These are phyloP conservation scores for Trichopus zeylanicus DNA, from an alignment of 116 monocot species.

Conservation along the genomic window DNA sequence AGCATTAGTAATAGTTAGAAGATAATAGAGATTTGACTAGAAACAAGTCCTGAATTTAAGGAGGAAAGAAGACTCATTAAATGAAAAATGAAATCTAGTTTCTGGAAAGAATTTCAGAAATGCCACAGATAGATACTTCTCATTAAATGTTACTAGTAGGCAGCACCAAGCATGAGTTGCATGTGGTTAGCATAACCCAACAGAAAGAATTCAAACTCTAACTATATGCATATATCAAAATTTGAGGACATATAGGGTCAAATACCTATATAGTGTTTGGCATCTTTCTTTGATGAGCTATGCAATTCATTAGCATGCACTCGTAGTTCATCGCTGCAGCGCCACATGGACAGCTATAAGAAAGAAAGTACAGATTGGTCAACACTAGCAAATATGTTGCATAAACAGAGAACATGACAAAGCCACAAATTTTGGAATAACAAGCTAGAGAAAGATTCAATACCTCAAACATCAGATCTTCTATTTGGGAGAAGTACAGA, in stretches of 20 bases:
- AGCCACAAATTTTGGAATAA: neutral
- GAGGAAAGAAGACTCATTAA: too few species aligned
- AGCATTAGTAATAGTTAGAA: too few species aligned
- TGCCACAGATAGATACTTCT: too few species aligned
- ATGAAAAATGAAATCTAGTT: too few species aligned
- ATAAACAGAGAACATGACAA: neutral
- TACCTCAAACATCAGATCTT: conserved; percentile 99
- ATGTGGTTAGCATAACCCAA: too few species aligned
- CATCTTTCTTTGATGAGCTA: conserved; percentile 59
- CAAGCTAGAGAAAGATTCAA: neutral
- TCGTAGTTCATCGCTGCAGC: conserved; percentile 87
- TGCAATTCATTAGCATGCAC: conserved; percentile 54
- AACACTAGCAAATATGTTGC: neutral
- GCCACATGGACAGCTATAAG: conserved; percentile 92
- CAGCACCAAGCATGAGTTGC: too few species aligned
- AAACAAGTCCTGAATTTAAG: too few species aligned
- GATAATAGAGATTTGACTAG: too few species aligned
- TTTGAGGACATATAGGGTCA: neutral
- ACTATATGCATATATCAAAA: too few species aligned
- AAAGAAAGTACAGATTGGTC: conserved; percentile 8
- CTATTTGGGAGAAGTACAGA: conserved; percentile 89
- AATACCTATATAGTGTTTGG: conserved; percentile 92
- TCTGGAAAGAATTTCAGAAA: too few species aligned
- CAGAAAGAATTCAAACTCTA: too few species aligned
- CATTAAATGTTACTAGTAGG: too few species aligned